A percentile compares a stretch with the other conserved stretches of the same genome.
Evolutionary conservation across 1,284 basidiomycete genomes (phyloP).

Genomic region (Leccinum subrobustum): DNA sequence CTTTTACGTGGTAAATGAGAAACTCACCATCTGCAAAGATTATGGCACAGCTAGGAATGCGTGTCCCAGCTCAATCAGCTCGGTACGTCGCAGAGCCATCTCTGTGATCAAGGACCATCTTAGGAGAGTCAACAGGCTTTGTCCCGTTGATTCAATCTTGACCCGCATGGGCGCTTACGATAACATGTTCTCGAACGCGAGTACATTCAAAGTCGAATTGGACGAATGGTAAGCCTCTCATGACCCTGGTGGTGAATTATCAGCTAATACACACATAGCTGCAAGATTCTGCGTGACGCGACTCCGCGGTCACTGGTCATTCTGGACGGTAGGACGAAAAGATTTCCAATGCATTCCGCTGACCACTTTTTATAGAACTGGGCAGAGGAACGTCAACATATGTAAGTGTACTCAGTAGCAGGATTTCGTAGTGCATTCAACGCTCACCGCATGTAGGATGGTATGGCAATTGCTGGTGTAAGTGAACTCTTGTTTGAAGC

Average conservation of each 20-base stretch:
- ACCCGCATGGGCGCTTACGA: slow-evolving; percentile 99
- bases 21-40: slow-evolving; percentile 54
- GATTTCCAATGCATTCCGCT: slow-evolving; percentile 3
- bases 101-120: background rate
- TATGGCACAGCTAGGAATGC: slow-evolving; percentile 98
- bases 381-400: slow-evolving; percentile 87
- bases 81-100: slow-evolving; percentile 44
- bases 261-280: slow-evolving; percentile 44
- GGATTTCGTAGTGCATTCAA: slow-evolving; percentile 21
- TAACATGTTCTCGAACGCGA: slow-evolving; percentile 93
- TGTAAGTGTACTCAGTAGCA: slow-evolving; percentile 43
- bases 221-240: slow-evolving; percentile 78
- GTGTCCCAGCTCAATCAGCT: slow-evolving; percentile 86
- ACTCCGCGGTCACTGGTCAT: slow-evolving; percentile 92
- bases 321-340: slow-evolving; percentile 71
- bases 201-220: slow-evolving; percentile 95
- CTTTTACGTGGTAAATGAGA: background rate
- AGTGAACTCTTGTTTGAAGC: slow-evolving; percentile 22
- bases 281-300: slow-evolving; percentile 88
- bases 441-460: slow-evolving; percentile 57
- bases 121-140: slow-evolving; percentile 50
- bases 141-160: slow-evolving; percentile 91
- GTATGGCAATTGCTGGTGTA: slow-evolving; percentile 92
- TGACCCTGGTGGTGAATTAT: background rate
- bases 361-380: slow-evolving; percentile 56